phyloP scores from a whole-genome alignment of 2,329 filamentous ascomycete genomes.

The Aspergillus floridensis region DNA sequence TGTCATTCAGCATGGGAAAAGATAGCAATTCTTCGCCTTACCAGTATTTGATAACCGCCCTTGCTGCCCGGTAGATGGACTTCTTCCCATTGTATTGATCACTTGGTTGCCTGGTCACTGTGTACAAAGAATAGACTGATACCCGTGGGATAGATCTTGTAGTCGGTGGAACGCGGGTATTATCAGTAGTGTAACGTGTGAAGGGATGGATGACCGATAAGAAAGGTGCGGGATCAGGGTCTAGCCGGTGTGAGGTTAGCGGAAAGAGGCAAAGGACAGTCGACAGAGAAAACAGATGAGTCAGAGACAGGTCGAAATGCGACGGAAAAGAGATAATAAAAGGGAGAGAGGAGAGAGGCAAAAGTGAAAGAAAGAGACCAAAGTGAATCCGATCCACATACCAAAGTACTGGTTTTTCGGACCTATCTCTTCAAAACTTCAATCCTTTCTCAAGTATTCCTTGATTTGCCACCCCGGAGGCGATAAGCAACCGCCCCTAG shows the following conservation, averaged over 20 bases:
- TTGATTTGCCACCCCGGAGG: constrained; percentile 8
- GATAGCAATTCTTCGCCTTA: not conserved
- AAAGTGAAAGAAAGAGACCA: not conserved
- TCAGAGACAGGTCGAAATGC: not conserved
- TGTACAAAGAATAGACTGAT: not conserved
- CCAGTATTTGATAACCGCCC: constrained; percentile 2
- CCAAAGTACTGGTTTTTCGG: not conserved
- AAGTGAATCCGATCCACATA: not conserved
- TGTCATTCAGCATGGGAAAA: not conserved
- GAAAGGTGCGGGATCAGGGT: not conserved
- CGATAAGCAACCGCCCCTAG: constrained; percentile 11
- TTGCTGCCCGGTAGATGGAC: constrained; percentile 6
- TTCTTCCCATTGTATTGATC: constrained; percentile 11
- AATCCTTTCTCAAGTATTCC: not conserved
- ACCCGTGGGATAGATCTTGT: not conserved
- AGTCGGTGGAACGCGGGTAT: not conserved
- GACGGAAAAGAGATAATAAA: not conserved
- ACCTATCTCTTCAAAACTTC: not conserved
- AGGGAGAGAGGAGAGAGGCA: no score
- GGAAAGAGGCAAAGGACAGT: not conserved
- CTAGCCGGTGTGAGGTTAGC: not conserved
- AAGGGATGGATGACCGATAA: not conserved
- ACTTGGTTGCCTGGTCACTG: not conserved
- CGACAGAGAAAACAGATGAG: not conserved
- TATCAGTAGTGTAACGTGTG: not conserved